Percentiles rank a stretch among this genome's conserved stretches.
phyloP scores from a whole-genome alignment of 371 early-diverging fungal genomes.

The Mucor irregularis region DNA sequence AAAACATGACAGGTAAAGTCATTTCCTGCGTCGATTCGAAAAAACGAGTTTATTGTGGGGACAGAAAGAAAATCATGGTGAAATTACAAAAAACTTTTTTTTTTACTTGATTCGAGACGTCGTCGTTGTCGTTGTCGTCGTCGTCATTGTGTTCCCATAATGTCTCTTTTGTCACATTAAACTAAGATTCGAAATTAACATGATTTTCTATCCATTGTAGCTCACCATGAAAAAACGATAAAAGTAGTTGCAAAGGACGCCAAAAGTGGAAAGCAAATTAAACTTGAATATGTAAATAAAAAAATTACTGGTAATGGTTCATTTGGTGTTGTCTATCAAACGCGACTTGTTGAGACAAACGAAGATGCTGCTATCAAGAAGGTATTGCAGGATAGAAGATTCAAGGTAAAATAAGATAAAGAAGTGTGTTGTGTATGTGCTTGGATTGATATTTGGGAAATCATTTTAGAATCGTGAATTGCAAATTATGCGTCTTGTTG shows the following conservation, averaged over 20 bases:
- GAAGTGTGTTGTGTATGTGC: neutral
- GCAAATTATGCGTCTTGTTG: conserved; percentile 83
- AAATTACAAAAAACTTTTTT: no score
- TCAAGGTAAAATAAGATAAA: conserved; percentile 70
- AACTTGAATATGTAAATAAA: conserved; percentile 86
- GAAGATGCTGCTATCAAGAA: conserved; percentile 94
- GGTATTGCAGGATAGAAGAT: conserved; percentile 94
- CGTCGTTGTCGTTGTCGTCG: no score
- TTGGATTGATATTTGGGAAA: neutral
- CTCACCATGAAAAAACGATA: conserved; percentile 21
- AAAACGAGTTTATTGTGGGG: no score
- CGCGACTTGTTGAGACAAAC: conserved; percentile 76
- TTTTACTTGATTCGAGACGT: no score
- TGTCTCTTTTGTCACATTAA: no score
- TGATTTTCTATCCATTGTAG: neutral
- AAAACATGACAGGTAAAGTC: no score
- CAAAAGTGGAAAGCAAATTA: conserved; percentile 78
- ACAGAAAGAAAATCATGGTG: no score
- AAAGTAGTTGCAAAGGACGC: conserved; percentile 77
- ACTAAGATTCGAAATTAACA: no score
- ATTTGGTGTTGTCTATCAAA: conserved; percentile 97
- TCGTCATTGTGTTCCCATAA: no score
- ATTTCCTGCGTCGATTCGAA: no score
- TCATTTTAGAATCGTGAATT: conserved; percentile 89
- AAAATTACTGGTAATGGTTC: conserved; percentile 95